Evolutionary conservation across 2,329 filamentous ascomycete species (phyloP).

Genomic region (Diaporthe aspalathi): DNA sequence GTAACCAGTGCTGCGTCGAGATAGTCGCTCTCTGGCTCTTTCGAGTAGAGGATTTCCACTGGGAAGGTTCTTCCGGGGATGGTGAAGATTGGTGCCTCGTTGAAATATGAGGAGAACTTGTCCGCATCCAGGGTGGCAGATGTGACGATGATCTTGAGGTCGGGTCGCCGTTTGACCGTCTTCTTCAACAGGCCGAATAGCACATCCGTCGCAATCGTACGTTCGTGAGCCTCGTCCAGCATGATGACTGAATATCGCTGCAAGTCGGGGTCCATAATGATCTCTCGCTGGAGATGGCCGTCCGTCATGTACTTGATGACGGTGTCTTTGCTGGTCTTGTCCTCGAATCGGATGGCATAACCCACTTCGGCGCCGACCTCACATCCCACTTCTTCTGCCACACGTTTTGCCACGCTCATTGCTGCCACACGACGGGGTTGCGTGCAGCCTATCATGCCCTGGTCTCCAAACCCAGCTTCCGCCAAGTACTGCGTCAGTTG

Average conservation of each 20-base stretch:
- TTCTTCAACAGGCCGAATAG: slow-evolving; percentile 96
- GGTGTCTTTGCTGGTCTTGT: slow-evolving; percentile 87
- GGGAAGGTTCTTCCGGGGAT: slow-evolving; percentile 96
- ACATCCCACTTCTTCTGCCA: slow-evolving; percentile 94
- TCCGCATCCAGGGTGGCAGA: slow-evolving; percentile 96
- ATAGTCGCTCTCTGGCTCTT: slow-evolving; percentile 96
- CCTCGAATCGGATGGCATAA: slow-evolving; percentile 97
- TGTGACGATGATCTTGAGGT: slow-evolving; percentile 95
- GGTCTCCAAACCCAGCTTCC: slow-evolving; percentile 88
- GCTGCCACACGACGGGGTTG: slow-evolving; percentile 97
- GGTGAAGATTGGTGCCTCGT: slow-evolving; percentile 94
- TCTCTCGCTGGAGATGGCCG: slow-evolving; percentile 96
- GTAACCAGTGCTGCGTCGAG: slow-evolving; percentile 93
- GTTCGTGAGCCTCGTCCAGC: slow-evolving; percentile 97
- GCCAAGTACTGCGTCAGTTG: slow-evolving; percentile 96
- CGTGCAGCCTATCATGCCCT: slow-evolving; percentile 93
- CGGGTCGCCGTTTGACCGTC: slow-evolving; percentile 84
- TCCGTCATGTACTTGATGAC: slow-evolving; percentile 99
- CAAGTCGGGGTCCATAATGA: slow-evolving; percentile 90
- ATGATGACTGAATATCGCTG: slow-evolving; percentile 96
- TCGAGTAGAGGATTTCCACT: slow-evolving; percentile 94
- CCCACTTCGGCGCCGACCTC: slow-evolving; percentile 91
- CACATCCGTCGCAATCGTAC: slow-evolving; percentile 95
- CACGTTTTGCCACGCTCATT: slow-evolving; percentile 97
- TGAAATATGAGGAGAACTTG: slow-evolving; percentile 97